These are phyloP conservation scores for Nicotiana noctiflora DNA, from an alignment of 257 asterid species.

Conservation along the genomic window DNA sequence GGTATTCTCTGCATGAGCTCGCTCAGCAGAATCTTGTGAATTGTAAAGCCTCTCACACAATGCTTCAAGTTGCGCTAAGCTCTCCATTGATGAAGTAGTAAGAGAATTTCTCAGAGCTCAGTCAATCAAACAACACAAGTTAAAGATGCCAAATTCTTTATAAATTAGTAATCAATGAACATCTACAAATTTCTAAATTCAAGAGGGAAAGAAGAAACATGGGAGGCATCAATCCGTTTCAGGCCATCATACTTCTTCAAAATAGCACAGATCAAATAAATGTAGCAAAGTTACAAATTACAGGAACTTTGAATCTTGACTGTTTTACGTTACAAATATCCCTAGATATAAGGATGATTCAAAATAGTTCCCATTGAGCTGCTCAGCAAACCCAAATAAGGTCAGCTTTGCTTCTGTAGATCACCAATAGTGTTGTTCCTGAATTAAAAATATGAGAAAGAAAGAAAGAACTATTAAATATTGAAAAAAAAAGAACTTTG, in stretches of 20 bases:
- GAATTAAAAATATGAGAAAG: background rate
- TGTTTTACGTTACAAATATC: background rate
- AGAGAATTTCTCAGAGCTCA: constrained; percentile 13
- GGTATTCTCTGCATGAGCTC: constrained; percentile 95
- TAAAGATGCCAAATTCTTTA: constrained; percentile 4
- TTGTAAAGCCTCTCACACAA: constrained; percentile 97
- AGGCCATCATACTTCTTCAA: constrained; percentile 8
- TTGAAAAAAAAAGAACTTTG: background rate
- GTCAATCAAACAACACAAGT: constrained; percentile 9
- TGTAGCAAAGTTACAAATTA: constrained; percentile 7
- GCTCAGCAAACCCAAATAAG: constrained; percentile 1
- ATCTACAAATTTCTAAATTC: background rate
- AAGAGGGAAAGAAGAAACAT: constrained; percentile 1
- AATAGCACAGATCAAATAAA: background rate
- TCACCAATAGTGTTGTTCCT: constrained; percentile 4
- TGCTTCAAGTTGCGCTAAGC: constrained; percentile 94
- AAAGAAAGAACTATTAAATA: background rate
- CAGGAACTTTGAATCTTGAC: background rate
- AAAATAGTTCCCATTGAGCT: background rate
- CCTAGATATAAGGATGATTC: background rate
- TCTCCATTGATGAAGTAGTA: constrained; percentile 56
- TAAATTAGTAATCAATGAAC: background rate
- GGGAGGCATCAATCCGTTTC: background rate
- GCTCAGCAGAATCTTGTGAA: constrained; percentile 90
- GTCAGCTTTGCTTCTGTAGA: constrained; percentile 6